Evolutionary conservation across 306 rosid genomes (phyloP), one percentile per base, ranked within the genome.

Genomic region (Acmispon strigosus): DNA sequence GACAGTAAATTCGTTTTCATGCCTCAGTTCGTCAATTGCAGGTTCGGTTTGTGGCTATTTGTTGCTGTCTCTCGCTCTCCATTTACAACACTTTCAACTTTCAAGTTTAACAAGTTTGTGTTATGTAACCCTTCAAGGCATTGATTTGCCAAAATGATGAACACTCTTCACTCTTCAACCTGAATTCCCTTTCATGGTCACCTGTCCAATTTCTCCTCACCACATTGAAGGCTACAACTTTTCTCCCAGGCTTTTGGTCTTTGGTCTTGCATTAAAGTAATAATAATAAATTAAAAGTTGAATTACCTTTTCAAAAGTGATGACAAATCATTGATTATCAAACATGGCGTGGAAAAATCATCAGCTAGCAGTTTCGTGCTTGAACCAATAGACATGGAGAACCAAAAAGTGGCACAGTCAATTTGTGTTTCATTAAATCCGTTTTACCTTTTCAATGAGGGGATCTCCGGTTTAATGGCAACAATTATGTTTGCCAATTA

Each of bases 221-320:
- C 65, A 19, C 61, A 77, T 27, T 75, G 81, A 75, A 41, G 41
- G 61, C 66, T 68, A 73, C 80, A 57, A 14, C 70, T 73, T 66
- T 70, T 77, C 72, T 76, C 49, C 4, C 27, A 24, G 41, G 52
- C 54, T 50, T 75, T 41, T 7, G 18, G 54, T 57, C 8, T 75
- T 41, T 7, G 18, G 54, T 57, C 8, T 48, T 80, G 70, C 53
- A 56, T 64, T 34, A 52, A 17, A 6, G 3, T 16, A 5, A 44
- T 77, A 42, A 8, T 58, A 71, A 5, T 15, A 5, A 20, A 2
- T 24, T 36, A 51, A 81, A 76, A 68, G 79, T 72, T 54, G 61
- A 61, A 37, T 45, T 49, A 9, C 70, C 79, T 68, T 81, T 73
- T 73, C 19, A 73, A 73, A 81, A 76, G 75, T 48, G 74, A 62